Evolutionary conservation across 2,329 filamentous ascomycete species (phyloP).

Genomic region (Mycosphaerelloides madeirae): DNA sequence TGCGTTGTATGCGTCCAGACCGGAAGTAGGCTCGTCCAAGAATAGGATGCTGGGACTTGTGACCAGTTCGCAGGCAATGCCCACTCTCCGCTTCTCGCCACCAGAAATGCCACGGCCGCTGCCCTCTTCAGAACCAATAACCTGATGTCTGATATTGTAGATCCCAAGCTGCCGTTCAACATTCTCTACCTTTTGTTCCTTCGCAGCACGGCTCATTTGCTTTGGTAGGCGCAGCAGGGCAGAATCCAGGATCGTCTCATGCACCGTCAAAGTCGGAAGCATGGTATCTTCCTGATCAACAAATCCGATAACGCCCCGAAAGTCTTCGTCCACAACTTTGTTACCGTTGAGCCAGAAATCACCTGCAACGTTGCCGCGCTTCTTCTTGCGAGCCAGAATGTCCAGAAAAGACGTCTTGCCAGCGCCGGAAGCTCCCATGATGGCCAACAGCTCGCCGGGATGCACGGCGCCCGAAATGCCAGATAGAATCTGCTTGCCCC

Average conservation of each 20-base stretch:
- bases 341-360: slow-evolving; percentile 93
- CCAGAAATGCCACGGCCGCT: slow-evolving; percentile 93
- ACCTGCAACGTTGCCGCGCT: slow-evolving; percentile 72
- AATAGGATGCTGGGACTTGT: slow-evolving; percentile 97
- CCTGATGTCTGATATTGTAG: slow-evolving; percentile 84
- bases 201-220: slow-evolving; percentile 81
- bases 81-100: slow-evolving; percentile 91
- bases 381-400: slow-evolving; percentile 94
- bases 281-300: slow-evolving; percentile 98
- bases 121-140: slow-evolving; percentile 87
- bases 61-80: slow-evolving; percentile 95
- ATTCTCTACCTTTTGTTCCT: slow-evolving; percentile 85
- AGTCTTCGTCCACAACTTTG: slow-evolving; percentile 76
- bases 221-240: slow-evolving; percentile 85
- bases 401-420: slow-evolving; percentile 97
- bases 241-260: slow-evolving; percentile 95
- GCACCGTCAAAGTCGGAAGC: slow-evolving; percentile 90
- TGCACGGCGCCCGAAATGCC: slow-evolving; percentile 81
- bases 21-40: slow-evolving; percentile 93
- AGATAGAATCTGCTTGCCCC: slow-evolving; percentile 78
- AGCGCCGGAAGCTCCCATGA: slow-evolving; percentile 96
- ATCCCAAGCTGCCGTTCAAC: slow-evolving; percentile 96
- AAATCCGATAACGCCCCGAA: slow-evolving; percentile 88
- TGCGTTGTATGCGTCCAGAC: slow-evolving; percentile 92
- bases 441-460: slow-evolving; percentile 91